Conservation (phyloP, 495 filamentous ascomycete genomes). For the Chaetomium fimeti region DNA sequence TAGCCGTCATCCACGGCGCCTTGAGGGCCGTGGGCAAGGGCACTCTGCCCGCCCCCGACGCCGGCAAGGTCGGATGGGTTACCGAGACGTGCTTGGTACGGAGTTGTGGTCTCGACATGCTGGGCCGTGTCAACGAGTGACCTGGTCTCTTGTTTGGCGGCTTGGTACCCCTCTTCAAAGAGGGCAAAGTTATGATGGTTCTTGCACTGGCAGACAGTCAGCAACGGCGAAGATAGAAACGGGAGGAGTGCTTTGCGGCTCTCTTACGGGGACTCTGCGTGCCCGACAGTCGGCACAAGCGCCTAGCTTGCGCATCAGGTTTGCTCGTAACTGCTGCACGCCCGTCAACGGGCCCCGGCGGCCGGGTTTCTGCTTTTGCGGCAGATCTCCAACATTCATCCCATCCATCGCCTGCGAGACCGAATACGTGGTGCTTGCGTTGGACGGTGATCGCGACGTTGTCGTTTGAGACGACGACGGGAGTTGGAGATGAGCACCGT, state of each 20-base stretch:
- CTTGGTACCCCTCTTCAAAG: conserved; percentile 21
- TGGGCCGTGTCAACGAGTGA: background rate
- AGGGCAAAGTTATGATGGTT: conserved; percentile 13
- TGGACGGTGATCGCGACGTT: conserved; percentile 24
- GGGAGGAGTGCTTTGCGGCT: background rate
- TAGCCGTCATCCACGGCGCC: background rate
- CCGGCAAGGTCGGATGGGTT: conserved; percentile 12
- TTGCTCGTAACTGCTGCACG: conserved; percentile 21
- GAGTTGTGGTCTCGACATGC: background rate
- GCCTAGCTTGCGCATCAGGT: conserved; percentile 32
- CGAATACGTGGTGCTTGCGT: conserved; percentile 25
- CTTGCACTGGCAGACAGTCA: conserved; percentile 14
- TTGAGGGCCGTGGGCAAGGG: background rate
- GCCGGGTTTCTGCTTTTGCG: conserved; percentile 14
- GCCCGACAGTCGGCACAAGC: conserved; percentile 30
- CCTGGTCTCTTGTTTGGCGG: background rate
- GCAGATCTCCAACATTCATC: conserved; percentile 14
- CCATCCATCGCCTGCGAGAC: conserved; percentile 11
- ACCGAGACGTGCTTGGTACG: conserved; percentile 4
- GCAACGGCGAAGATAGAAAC: background rate
- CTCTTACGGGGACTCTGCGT: conserved; percentile 30
- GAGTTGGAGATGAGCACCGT: conserved; percentile 14
- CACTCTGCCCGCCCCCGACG: conserved; percentile 1
- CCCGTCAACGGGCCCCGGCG: conserved; percentile 27
- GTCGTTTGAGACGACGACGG: conserved; percentile 19